Conservation (phyloP, 1,139 yeast species). For the Sugiyamaella pinicola region DNA sequence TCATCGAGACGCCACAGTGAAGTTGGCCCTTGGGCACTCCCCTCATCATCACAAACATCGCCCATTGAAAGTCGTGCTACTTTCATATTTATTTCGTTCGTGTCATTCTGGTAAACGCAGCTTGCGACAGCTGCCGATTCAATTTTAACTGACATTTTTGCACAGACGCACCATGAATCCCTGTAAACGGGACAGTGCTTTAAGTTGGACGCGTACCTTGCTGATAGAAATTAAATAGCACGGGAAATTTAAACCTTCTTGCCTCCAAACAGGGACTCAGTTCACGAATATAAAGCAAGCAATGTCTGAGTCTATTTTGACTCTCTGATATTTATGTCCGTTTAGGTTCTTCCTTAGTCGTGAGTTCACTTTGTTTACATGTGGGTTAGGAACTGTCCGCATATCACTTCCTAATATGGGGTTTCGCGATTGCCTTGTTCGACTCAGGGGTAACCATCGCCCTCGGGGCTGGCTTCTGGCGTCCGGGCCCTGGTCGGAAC, state of each 20-base stretch:
- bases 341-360: not conserved
- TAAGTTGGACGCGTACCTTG: not conserved
- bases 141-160: not conserved
- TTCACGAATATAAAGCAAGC: not conserved
- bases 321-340: not conserved
- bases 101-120: not conserved
- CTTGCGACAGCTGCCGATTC: no score
- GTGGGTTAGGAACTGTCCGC: slow-evolving; percentile 1
- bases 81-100: no score
- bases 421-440: not conserved
- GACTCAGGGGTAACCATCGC: not conserved
- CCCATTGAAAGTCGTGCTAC: not conserved
- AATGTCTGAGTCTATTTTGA: not conserved
- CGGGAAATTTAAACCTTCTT: not conserved
- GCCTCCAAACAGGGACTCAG: no score
- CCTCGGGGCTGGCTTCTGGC: no score
- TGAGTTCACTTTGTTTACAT: slow-evolving; percentile 8
- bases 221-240: not conserved
- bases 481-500: no score
- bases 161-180: not conserved
- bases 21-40: not conserved
- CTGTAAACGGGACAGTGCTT: not conserved
- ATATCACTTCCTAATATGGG: not conserved
- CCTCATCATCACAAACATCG: not conserved
- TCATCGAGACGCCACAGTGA: no score